Evolutionary conservation across 352 stramenopile genomes (phyloP).

Genomic region (Pythium apleroticum): DNA sequence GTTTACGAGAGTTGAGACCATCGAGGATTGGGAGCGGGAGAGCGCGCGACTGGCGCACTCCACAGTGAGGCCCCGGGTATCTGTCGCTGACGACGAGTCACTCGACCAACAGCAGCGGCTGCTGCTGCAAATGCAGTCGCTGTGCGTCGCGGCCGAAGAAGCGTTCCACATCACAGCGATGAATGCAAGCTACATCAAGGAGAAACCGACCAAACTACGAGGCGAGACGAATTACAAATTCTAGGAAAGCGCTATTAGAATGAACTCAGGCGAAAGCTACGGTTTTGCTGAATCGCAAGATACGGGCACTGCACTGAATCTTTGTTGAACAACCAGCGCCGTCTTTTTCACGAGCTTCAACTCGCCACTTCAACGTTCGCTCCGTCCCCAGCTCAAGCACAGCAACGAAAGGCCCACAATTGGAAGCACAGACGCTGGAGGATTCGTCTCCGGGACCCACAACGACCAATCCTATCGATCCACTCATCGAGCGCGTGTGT

Average conservation of each 20-base stretch:
- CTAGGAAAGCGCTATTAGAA: neutral
- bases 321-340: no score
- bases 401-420: no score
- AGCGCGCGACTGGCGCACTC: neutral
- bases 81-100: neutral
- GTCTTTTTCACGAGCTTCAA: no score
- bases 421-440: no score
- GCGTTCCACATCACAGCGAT: constrained; percentile 20
- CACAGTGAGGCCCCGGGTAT: neutral
- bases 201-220: neutral
- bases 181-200: neutral
- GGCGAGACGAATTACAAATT: neutral
- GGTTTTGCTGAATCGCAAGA: no score
- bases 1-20: constrained; percentile 1
- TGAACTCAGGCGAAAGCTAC: no score
- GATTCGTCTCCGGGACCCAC: no score
- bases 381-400: no score
- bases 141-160: constrained; percentile 14
- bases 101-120: constrained; percentile 8
- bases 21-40: constrained; percentile 1
- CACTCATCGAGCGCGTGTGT: no score
- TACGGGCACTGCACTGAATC: no score
- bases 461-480: no score
- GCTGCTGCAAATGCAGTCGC: constrained; percentile 7
- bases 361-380: no score